Base-by-base conservation (phyloP, 2,329 filamentous ascomycete genomes). In the Ophiostoma ulmi region DNA sequence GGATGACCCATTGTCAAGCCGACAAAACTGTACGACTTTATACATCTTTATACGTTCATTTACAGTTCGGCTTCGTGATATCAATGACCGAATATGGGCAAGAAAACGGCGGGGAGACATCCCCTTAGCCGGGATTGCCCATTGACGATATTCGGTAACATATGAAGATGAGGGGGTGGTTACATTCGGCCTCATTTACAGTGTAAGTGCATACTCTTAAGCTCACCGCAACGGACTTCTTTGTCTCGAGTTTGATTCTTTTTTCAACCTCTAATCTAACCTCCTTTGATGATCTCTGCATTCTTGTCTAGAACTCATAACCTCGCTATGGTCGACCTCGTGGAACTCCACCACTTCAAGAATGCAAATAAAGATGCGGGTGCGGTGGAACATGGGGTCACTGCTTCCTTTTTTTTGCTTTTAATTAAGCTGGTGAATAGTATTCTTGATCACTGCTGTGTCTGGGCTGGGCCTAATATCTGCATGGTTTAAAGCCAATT, bases 111-210 rank as follows among this genome's bases (percentile, higher is more conserved):
- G 52, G 52, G 22, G n/a, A 58, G 17, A 17, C 13, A 22, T 17
- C 22, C n/a, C 13, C 26, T 63, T 63, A 13, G 58, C 58, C 13
- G 58, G 17, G 26, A 31, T 36, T 35, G 26, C 17, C 58, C 10
- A 35, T 17, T 17, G 58, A 26, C 14, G 58, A 7, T 13, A 63
- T 63, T 4, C 26, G 58, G n/a, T 17, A 26, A 35, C 58, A 35
- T 63, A 35, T 35, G 58, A 35, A 31, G 58, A 35, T 63, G 58
- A 63, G 58, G 58, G 58, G 58, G 58, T 35, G 58, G 58, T 63
- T 63, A 35, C 58, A 63, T 63, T 63, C 26, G 22, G 58, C 58
- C 14, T 35, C 14, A 36, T 14, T 63, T 36, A 8, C 7, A 48
- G 44, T 48, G 44, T 20, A 48, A 48, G 14, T 20, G 17, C 4